A percentile compares a stretch with the other conserved stretches of the same genome.
Evolutionary conservation across 176 grass and related monocot genomes (phyloP).

Genomic region (Saccharum officinarum): DNA sequence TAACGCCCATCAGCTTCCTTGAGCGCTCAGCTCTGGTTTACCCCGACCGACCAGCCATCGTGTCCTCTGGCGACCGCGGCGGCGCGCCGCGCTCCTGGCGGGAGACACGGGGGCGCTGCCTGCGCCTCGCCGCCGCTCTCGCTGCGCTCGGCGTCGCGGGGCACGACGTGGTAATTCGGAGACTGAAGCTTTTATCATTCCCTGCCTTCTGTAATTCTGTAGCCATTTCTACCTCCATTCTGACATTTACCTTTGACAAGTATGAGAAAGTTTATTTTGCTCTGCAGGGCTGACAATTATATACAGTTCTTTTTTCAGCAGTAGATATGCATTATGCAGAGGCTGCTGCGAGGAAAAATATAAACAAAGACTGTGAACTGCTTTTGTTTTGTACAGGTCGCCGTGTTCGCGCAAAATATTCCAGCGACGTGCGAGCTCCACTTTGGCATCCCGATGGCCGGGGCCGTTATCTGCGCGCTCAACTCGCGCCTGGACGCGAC

Average conservation of each 20-base stretch:
- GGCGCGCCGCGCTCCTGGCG: slow-evolving; percentile 36
- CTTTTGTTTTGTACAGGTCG: slow-evolving; percentile 37
- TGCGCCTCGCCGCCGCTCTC: slow-evolving; percentile 54
- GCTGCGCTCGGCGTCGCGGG: slow-evolving; percentile 31
- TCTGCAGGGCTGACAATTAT: too few relatives aligned
- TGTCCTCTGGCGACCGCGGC: not conserved
- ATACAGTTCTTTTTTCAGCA: too few relatives aligned
- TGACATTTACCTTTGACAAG: not conserved
- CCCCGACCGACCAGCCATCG: slow-evolving; percentile 24
- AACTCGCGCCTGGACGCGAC: slow-evolving; percentile 59
- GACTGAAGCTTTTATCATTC: too few relatives aligned
- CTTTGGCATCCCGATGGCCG: slow-evolving; percentile 62
- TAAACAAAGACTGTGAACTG: too few relatives aligned
- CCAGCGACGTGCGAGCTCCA: slow-evolving; percentile 65
- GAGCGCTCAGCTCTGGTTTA: slow-evolving; percentile 49
- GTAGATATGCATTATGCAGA: too few relatives aligned
- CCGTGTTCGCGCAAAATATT: slow-evolving; percentile 55
- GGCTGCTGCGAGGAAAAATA: too few relatives aligned
- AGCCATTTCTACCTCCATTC: not conserved
- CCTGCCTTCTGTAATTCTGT: too few relatives aligned
- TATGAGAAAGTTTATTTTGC: too few relatives aligned
- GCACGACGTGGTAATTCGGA: slow-evolving; percentile 34
- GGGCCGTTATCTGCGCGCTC: slow-evolving; percentile 59
- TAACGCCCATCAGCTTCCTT: slow-evolving; percentile 68
- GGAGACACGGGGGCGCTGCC: slow-evolving; percentile 51